Percentiles rank a stretch among this genome's conserved stretches.
phyloP scores from a whole-genome alignment of 768 basidiomycete genomes.

The Fomitopsis pulvina region DNA sequence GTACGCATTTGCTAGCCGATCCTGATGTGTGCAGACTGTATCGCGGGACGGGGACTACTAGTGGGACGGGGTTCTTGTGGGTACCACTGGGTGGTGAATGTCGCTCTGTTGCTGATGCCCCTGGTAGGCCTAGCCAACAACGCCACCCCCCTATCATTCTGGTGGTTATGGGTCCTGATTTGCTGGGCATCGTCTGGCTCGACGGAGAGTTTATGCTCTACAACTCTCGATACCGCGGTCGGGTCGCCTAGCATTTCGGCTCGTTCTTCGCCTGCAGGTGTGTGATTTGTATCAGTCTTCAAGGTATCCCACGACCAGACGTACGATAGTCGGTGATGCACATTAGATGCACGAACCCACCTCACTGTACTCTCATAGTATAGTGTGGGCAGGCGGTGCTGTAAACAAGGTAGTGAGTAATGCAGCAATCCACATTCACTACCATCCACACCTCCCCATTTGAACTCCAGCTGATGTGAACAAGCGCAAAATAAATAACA shows the following conservation, averaged over 20 bases:
- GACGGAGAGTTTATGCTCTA: constrained; percentile 6
- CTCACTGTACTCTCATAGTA: too few species aligned
- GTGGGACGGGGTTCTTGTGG: constrained; percentile 13
- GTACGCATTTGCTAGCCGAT: not conserved
- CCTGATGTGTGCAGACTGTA: not conserved
- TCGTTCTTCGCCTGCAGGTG: not conserved
- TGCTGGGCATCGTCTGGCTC: constrained; percentile 6
- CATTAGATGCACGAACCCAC: too few species aligned
- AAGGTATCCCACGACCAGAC: not conserved
- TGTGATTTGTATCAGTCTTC: not conserved
- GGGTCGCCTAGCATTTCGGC: not conserved
- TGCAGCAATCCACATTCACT: not conserved
- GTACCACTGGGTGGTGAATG: not conserved
- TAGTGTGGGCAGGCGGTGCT: too few species aligned
- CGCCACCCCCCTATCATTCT: not conserved
- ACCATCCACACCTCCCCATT: not conserved
- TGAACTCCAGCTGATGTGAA: not conserved
- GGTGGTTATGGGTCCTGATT: constrained; percentile 1
- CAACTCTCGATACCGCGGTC: constrained; percentile 6
- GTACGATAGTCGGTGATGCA: too few species aligned
- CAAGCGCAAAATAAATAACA: not conserved
- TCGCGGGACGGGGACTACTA: constrained; percentile 7
- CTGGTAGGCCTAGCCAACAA: constrained; percentile 7
- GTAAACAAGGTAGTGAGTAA: not conserved
- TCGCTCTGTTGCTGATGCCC: not conserved